These are phyloP conservation scores for Apiotrichum montevideense DNA, from an alignment of 1,284 basidiomycete species.

Conservation along the genomic window DNA sequence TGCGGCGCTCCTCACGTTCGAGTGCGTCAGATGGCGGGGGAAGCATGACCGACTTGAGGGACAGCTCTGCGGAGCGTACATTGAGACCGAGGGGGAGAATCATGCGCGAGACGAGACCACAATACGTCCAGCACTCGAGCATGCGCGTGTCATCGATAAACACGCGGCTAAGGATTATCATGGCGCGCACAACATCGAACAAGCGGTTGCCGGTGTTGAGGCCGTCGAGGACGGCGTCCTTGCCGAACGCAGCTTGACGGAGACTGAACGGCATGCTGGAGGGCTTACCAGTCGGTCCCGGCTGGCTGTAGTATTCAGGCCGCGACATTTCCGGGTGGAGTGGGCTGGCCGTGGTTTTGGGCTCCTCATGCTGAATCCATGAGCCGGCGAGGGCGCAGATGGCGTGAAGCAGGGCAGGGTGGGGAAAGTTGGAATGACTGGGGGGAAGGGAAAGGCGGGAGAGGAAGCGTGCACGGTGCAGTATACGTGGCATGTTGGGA, in stretches of 20 bases:
- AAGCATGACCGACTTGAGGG: slow-evolving; percentile 41
- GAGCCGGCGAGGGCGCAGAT: slow-evolving; percentile 45
- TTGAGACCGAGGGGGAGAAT: slow-evolving; percentile 43
- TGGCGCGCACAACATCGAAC: slow-evolving; percentile 42
- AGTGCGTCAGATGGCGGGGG: slow-evolving; percentile 39
- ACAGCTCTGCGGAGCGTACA: slow-evolving; percentile 39
- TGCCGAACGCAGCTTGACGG: slow-evolving; percentile 36
- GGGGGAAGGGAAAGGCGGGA: slow-evolving; percentile 48
- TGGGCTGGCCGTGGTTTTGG: background rate
- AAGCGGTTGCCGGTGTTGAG: slow-evolving; percentile 41
- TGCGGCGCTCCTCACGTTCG: slow-evolving; percentile 44
- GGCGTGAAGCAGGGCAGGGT: slow-evolving; percentile 47
- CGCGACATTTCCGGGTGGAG: background rate
- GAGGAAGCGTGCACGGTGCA: slow-evolving; percentile 46
- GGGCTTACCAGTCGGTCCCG: background rate
- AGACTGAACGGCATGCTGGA: slow-evolving; percentile 23
- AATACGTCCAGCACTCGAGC: slow-evolving; percentile 46
- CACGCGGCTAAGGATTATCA: slow-evolving; percentile 42
- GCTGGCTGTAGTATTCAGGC: background rate
- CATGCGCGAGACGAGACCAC: slow-evolving; percentile 41
- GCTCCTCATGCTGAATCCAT: slow-evolving; percentile 17
- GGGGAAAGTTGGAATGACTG: slow-evolving; percentile 48
- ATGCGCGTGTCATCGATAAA: slow-evolving; percentile 46
- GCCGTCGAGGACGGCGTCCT: slow-evolving; percentile 38
- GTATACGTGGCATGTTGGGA: slow-evolving; percentile 39